phyloP scores from a whole-genome alignment of 345 rosid species.

The Citrus medica region DNA sequence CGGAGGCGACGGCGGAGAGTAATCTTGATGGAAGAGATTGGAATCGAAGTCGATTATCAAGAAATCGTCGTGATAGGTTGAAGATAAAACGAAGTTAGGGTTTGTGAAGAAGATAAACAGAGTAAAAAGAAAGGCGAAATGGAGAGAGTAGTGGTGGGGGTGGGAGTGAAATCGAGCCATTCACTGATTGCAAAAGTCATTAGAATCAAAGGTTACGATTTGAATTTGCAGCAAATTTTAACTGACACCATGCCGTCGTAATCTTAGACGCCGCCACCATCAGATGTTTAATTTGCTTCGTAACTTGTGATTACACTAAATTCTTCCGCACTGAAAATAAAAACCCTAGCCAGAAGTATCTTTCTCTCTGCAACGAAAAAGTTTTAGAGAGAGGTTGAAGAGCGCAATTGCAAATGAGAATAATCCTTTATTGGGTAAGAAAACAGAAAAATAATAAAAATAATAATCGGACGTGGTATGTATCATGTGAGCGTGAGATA shows the following conservation, averaged over 20 bases:
- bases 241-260: conserved; percentile 21
- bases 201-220: conserved; percentile 39
- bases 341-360: conserved; percentile 43
- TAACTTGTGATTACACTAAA: background rate
- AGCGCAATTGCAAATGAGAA: conserved; percentile 10
- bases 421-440: conserved; percentile 19
- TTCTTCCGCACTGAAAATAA: conserved; percentile 6
- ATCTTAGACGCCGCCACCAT: conserved; percentile 28
- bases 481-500: conserved; percentile 17
- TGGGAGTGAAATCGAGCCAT: conserved; percentile 56
- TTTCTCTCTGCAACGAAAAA: conserved; percentile 14
- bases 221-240: conserved; percentile 27
- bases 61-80: conserved; percentile 28
- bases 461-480: background rate
- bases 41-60: conserved; percentile 44
- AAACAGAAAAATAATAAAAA: background rate
- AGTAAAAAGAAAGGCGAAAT: conserved; percentile 19
- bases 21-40: conserved; percentile 71
- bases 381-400: conserved; percentile 11
- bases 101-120: conserved; percentile 29
- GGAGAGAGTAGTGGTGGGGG: conserved; percentile 12
- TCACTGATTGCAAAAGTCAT: conserved; percentile 49
- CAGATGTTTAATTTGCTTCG: background rate
- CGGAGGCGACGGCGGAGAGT: conserved; percentile 96
- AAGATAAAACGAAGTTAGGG: conserved; percentile 27